Evolutionary conservation across 2,329 filamentous ascomycete genomes (phyloP).

Genomic region (Zarea fungicola): DNA sequence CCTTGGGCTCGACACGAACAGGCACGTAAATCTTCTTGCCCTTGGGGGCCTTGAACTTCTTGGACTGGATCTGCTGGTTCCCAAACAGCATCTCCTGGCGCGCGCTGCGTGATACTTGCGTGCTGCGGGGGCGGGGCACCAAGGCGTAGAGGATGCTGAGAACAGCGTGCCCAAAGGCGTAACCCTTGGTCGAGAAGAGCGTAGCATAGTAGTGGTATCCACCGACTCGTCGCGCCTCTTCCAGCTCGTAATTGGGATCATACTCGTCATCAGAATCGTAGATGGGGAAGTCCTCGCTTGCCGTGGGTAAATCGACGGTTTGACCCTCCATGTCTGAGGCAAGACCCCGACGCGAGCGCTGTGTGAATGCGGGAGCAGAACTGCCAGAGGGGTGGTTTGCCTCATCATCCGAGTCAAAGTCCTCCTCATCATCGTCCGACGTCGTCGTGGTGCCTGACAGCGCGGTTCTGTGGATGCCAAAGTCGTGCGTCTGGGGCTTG

Average conservation of each 20-base stretch:
- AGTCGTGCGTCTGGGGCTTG: slow-evolving; percentile 81
- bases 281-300: slow-evolving; percentile 70
- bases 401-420: slow-evolving; percentile 63
- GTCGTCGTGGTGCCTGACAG: slow-evolving; percentile 73
- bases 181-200: slow-evolving; percentile 45
- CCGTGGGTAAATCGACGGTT: slow-evolving; percentile 55
- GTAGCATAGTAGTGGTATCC: slow-evolving; percentile 69
- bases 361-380: slow-evolving; percentile 30
- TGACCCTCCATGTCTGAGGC: slow-evolving; percentile 74
- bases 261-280: slow-evolving; percentile 85
- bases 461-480: slow-evolving; percentile 79
- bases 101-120: slow-evolving; percentile 54
- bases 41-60: slow-evolving; percentile 66
- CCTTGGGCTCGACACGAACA: slow-evolving; percentile 93
- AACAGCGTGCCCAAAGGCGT: slow-evolving; percentile 36
- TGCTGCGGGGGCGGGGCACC: slow-evolving; percentile 50
- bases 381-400: slow-evolving; percentile 14
- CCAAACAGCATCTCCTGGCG: slow-evolving; percentile 50
- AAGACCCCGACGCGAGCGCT: slow-evolving; percentile 37
- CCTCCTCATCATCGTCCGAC: slow-evolving; percentile 70
- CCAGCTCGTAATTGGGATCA: slow-evolving; percentile 66
- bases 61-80: slow-evolving; percentile 48
- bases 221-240: slow-evolving; percentile 71
- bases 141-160: slow-evolving; percentile 43
- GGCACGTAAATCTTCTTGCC: slow-evolving; percentile 95